A percentile compares a stretch with the other conserved stretches of the same genome.
Conservation (phyloP, 192 early-diverging fungal genomes). For the Gonapodya sp. region DNA sequence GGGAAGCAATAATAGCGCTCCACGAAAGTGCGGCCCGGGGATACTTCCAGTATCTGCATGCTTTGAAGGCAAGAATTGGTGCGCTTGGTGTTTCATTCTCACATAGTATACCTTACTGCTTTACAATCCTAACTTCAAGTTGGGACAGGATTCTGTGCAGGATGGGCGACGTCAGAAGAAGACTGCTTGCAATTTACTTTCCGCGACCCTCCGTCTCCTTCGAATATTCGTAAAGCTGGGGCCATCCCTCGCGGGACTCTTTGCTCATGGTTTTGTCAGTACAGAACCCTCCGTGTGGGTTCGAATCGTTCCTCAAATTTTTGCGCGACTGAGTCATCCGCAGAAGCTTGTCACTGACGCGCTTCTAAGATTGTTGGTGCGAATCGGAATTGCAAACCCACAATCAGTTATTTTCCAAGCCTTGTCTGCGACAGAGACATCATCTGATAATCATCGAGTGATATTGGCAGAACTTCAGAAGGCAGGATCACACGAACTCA, state of each 20-base stretch:
- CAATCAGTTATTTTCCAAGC: slow-evolving; percentile 55
- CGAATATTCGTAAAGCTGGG: slow-evolving; percentile 56
- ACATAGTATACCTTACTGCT: neutral
- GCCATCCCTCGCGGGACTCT: slow-evolving; percentile 29
- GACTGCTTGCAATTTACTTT: slow-evolving; percentile 31
- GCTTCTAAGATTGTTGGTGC: slow-evolving; percentile 41
- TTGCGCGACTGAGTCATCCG: slow-evolving; percentile 59
- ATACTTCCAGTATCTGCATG: slow-evolving; percentile 22
- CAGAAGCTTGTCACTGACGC: slow-evolving; percentile 38
- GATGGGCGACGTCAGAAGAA: neutral
- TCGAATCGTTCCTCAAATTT: slow-evolving; percentile 63
- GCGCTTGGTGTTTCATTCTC: neutral
- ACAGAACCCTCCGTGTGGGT: slow-evolving; percentile 45
- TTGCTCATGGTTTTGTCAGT: slow-evolving; percentile 27
- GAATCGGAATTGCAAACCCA: slow-evolving; percentile 49
- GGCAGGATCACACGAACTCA: neutral
- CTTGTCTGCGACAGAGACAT: neutral
- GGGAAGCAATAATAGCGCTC: neutral
- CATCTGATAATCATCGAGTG: neutral
- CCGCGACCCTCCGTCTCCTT: slow-evolving; percentile 50
- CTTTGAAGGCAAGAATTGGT: slow-evolving; percentile 11
- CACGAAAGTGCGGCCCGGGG: neutral
- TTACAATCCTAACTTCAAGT: neutral
- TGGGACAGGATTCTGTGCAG: neutral
- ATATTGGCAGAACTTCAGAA: neutral